phyloP scores from a whole-genome alignment of 2,329 filamentous ascomycete species.

The Claviceps sp. region DNA sequence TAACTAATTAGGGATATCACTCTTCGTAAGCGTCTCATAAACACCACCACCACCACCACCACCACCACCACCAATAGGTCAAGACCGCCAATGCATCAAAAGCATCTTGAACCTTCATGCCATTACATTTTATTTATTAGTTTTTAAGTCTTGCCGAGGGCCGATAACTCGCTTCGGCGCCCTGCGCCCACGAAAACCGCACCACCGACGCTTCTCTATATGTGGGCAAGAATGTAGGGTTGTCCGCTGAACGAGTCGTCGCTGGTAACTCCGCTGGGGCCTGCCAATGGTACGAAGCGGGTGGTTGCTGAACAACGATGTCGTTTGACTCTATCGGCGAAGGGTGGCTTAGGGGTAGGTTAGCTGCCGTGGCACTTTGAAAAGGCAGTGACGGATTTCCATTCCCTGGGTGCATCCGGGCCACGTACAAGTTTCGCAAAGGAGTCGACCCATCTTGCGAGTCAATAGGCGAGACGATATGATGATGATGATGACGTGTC shows the following conservation, averaged over 20 bases:
- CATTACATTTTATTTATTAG: neutral
- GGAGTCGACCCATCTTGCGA: neutral
- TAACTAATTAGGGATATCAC: neutral
- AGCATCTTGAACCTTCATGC: too few relatives aligned
- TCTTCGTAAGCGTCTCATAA: neutral
- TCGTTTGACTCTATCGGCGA: neutral
- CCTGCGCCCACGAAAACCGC: slow-evolving; percentile 19
- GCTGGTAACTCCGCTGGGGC: slow-evolving; percentile 3
- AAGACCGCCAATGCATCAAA: too few relatives aligned
- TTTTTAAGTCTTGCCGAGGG: slow-evolving; percentile 9
- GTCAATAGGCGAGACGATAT: neutral
- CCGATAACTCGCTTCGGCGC: slow-evolving; percentile 15
- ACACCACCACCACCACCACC: neutral
- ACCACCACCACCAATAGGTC: neutral
- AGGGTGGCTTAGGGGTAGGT: neutral
- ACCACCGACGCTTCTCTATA: slow-evolving; percentile 13
- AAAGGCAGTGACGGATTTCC: neutral
- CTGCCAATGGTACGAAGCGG: slow-evolving; percentile 1
- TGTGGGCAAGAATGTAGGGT: slow-evolving; percentile 20
- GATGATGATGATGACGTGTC: neutral
- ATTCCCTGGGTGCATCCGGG: neutral
- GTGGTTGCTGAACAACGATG: neutral
- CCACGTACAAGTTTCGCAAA: neutral
- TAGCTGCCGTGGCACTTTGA: neutral
- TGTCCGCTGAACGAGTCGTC: slow-evolving; percentile 12